Base-by-base conservation (phyloP, 148 eudicot genomes). In the Rhododendron ovatum region DNA sequence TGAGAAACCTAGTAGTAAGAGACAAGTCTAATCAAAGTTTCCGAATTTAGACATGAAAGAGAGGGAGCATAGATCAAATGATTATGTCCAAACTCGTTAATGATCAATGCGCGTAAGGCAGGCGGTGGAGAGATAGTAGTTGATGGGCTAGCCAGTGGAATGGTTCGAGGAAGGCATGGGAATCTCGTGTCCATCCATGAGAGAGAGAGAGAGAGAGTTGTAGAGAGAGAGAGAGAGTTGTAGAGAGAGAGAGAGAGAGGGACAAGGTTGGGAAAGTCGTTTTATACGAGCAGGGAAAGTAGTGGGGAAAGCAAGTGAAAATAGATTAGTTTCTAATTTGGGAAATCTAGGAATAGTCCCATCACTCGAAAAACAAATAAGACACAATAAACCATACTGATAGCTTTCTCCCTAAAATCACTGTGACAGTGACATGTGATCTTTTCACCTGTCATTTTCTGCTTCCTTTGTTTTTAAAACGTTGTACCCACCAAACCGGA, bases 251-350 rank as follows among this genome's bases (percentile, higher is more conserved):
- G 26, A 3, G 65, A 30, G 61, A 43, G n/a, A 30, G 82, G 26
- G 61, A 50, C 11, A 50, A 7, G 26, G 18, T 2, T 5, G 33
- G 82, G 55, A 43, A 81, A 63, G 39, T 61, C 39, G 43, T 33
- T 57, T 94, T 93, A 93, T 88, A 95, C 96, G 2, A 92, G 91
- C 93, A 95, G 77, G 88, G 95, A 81, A 91, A 89, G 89, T 78
- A 82, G 89, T 10, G 82, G 86, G 86, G 69, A 85, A 50, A 83
- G 79, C 88, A 92, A 89, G 84, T 79, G 35, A 75, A 89, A 86
- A 84, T 92, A 89, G 93, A 80, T 83, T 80, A 77, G 79, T 83
- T 87, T 83, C 95, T 85, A 74, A 87, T 17, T 89, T 89, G 81
- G 91, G 98, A 75, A 95, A 92, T 84, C 88, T 81, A 87, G 86